Percentiles rank a stretch among this genome's conserved stretches.
phyloP scores from a whole-genome alignment of 352 stramenopile species.

The Thraustochytrium striatum region DNA sequence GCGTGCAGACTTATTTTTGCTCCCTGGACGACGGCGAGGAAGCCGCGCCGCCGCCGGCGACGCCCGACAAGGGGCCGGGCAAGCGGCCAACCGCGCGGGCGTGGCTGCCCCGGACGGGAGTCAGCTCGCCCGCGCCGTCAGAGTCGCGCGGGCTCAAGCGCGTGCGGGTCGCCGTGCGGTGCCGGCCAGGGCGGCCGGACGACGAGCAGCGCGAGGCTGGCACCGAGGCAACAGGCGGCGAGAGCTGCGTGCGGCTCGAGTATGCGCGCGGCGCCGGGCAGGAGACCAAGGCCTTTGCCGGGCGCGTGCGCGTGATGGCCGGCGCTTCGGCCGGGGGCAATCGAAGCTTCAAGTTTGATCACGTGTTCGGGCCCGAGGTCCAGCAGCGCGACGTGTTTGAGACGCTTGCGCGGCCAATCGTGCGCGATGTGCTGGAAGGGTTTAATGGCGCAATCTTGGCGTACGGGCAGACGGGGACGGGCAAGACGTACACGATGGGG shows the following conservation, averaged over 20 bases:
- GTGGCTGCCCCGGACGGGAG: neutral
- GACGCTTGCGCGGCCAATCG: conserved; percentile 25
- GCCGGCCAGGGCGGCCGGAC: conserved; percentile 17
- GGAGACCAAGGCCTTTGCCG: too few species aligned
- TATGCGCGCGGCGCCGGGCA: neutral
- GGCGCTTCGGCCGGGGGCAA: too few species aligned
- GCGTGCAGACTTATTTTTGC: too few species aligned
- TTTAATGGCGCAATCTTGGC: conserved; percentile 51
- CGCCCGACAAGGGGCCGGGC: too few species aligned
- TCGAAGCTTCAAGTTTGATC: conserved; percentile 48
- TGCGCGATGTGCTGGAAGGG: conserved; percentile 39
- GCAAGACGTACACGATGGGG: conserved; percentile 58
- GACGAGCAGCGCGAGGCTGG: neutral
- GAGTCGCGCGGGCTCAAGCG: neutral
- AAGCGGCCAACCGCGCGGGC: too few species aligned
- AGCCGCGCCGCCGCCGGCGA: too few species aligned
- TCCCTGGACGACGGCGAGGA: too few species aligned
- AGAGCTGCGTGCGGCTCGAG: neutral
- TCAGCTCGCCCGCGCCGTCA: neutral
- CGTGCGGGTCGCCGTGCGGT: conserved; percentile 41
- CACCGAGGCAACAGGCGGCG: neutral
- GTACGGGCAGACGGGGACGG: conserved; percentile 49
- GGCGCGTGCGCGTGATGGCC: too few species aligned
- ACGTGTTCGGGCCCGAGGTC: conserved; percentile 34
- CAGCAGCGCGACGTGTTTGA: conserved; percentile 46